Evolutionary conservation across 2,329 filamentous ascomycete genomes (phyloP).

Genomic region (Colletotrichum tropicale): DNA sequence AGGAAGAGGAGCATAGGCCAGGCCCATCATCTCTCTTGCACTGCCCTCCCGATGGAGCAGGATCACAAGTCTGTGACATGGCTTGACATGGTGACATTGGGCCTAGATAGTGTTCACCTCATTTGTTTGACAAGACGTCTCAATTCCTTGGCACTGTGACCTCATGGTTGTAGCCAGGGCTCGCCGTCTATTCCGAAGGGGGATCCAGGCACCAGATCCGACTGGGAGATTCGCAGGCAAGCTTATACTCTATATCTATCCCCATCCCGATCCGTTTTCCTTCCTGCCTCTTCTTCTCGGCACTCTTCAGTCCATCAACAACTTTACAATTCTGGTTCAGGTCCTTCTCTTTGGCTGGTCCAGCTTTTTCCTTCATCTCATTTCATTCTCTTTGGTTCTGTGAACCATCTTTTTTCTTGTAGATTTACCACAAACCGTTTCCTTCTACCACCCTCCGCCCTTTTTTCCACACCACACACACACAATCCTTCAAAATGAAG

Average conservation of each 20-base stretch:
- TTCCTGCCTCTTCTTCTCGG: background rate
- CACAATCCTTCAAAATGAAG: constrained; percentile 17
- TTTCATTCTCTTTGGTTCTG: constrained; percentile 16
- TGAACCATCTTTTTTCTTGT: background rate
- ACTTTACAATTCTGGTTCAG: background rate
- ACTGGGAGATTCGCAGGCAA: background rate
- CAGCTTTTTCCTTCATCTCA: background rate
- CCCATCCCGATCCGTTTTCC: background rate
- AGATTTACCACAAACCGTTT: background rate
- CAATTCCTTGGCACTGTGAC: constrained; percentile 19
- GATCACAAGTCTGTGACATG: constrained; percentile 14
- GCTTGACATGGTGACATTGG: constrained; percentile 6
- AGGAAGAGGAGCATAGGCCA: background rate
- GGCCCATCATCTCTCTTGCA: background rate
- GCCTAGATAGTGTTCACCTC: constrained; percentile 6
- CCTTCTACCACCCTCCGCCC: background rate
- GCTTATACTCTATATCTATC: constrained; percentile 17
- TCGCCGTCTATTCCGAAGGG: background rate
- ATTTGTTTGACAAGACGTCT: constrained; percentile 17
- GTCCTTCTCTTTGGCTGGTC: constrained; percentile 19
- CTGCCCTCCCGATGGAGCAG: constrained; percentile 13
- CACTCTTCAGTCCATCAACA: constrained; percentile 8
- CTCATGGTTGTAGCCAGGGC: background rate
- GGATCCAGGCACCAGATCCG: background rate
- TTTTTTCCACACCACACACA: background rate